A percentile compares a stretch with the other conserved stretches of the same genome.
Evolutionary conservation across 371 early-diverging fungal genomes (phyloP).

Genomic region (Mucor racemosus): DNA sequence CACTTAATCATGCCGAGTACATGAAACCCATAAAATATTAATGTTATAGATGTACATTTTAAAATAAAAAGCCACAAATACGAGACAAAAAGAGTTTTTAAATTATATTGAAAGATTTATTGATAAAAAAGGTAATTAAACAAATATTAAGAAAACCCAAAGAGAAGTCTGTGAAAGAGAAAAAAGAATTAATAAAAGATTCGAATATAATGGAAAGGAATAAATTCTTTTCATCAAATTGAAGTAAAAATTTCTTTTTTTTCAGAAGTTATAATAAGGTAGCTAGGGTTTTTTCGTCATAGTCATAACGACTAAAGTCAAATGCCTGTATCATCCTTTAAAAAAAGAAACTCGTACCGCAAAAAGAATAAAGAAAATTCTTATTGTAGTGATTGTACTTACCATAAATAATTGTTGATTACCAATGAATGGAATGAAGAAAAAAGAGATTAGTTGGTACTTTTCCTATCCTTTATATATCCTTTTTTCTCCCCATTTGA

Average conservation of each 20-base stretch:
- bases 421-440: background rate
- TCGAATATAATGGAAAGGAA: background rate
- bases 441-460: background rate
- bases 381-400: background rate
- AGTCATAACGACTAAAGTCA: constrained; percentile 50
- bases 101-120: background rate
- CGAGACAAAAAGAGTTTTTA: too few species aligned
- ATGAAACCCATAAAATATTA: too few species aligned
- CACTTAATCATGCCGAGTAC: too few species aligned
- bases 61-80: too few species aligned
- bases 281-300: constrained; percentile 54
- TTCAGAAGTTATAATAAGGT: constrained; percentile 44
- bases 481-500: background rate
- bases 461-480: background rate
- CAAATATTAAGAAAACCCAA: background rate
- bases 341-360: constrained; percentile 16
- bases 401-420: constrained; percentile 1
- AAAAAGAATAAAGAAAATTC: background rate
- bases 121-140: background rate
- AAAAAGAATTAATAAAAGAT: constrained; percentile 2
- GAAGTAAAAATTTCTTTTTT: constrained; percentile 8
- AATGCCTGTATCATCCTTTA: constrained; percentile 55
- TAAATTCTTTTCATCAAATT: background rate
- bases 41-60: too few species aligned
- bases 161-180: constrained; percentile 1